Percentiles rank a stretch among this genome's conserved stretches.
phyloP scores from a whole-genome alignment of 441 rosid species.

The Gossypium trilobum region DNA sequence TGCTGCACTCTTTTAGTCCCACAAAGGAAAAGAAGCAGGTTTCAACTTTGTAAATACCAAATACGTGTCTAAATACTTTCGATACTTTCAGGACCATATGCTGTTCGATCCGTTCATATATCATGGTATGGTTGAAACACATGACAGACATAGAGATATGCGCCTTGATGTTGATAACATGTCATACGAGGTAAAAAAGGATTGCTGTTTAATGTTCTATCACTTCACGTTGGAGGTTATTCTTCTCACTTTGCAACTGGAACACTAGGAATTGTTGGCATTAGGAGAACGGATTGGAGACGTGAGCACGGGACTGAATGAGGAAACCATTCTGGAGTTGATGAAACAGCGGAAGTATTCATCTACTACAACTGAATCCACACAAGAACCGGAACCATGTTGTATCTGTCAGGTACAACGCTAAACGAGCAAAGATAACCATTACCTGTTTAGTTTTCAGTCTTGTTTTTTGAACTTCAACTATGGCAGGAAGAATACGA shows the following conservation, averaged over 20 bases:
- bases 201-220: not conserved
- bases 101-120: constrained; percentile 53
- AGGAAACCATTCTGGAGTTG: constrained; percentile 47
- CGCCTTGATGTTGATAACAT: constrained; percentile 85
- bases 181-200: constrained; percentile 71
- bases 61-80: not conserved
- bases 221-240: constrained; percentile 1
- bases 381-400: constrained; percentile 56
- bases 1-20: not conserved
- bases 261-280: constrained; percentile 69
- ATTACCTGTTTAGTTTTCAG: not conserved
- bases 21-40: not conserved
- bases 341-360: constrained; percentile 42
- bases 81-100: constrained; percentile 52
- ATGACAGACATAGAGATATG: constrained; percentile 77
- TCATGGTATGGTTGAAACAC: constrained; percentile 56
- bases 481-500: constrained; percentile 55
- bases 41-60: not conserved
- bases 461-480: constrained; percentile 4
- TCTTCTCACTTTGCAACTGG: constrained; percentile 10
- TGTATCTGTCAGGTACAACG: constrained; percentile 69
- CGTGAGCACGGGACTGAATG: constrained; percentile 61
- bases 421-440: not conserved
- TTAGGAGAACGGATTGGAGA: constrained; percentile 81
- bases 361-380: constrained; percentile 20